Base-by-base conservation (phyloP, 768 basidiomycete genomes). In the Lactarius evosmus region DNA sequence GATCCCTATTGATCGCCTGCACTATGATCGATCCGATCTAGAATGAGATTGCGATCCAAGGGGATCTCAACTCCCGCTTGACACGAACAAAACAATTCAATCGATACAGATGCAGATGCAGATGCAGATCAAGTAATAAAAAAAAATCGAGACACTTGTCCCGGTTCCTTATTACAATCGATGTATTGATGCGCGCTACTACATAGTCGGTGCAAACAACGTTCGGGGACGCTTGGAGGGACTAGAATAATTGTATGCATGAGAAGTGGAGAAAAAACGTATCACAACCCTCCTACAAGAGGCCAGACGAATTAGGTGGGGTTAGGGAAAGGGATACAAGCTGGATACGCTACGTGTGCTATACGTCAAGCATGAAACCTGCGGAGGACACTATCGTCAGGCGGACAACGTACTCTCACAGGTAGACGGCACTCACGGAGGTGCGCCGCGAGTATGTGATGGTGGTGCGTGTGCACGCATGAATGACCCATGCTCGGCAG, bases 401-500 rank as follows among this genome's bases (percentile, higher is more conserved):
- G 19, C 44, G 29, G 40, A 22, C 1, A 12, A 34, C 19, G 9
- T 9, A 17, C 17, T 3, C 11, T 49, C n/a, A 22, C 17, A 16
- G 17, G 3, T 27, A 19, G 25, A 40, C 56, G 38, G 40, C 49
- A 50, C 63, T 64, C 36, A 64, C 63, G 53, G 46, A 60, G 63
- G 63, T 40, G 58, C 63, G 1, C 63, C 63, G n/a, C 63, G 63
- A 17, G 63, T 22, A 41, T 64, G 63, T 32, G 63, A 64, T 36
- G 52, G 63, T 22, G 58, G 58, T 27, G 63, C 58, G 19, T 64
- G 63, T 50, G 63, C 22, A 56, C 63, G 63, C 53, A 64, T 60
- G 30, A 64, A 64, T 40, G 63, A 60, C 30, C 58, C 63, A 64
- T 63, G 62, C 41, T 64, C 58, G 16, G 63, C 3, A 22, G 63